Percentiles rank a stretch among this genome's conserved stretches.
These are phyloP conservation scores for Pseudomassariella vexata DNA, from an alignment of 2,329 filamentous ascomycete genomes.

Conservation along the genomic window DNA sequence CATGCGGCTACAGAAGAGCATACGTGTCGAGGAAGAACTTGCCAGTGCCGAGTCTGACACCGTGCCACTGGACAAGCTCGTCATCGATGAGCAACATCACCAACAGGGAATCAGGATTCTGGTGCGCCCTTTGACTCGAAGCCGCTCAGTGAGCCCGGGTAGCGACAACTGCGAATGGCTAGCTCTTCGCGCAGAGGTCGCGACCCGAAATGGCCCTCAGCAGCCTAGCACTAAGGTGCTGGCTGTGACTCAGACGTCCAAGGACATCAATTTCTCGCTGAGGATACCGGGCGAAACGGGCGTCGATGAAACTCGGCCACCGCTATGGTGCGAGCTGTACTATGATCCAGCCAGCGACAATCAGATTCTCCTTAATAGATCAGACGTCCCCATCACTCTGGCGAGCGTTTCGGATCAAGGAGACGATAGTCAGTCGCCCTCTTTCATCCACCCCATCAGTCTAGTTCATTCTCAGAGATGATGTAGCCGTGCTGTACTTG, in stretches of 20 bases:
- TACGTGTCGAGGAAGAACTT: constrained; percentile 38
- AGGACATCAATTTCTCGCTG: constrained; percentile 56
- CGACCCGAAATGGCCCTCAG: constrained; percentile 41
- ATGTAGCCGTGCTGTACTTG: too few relatives aligned
- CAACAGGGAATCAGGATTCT: constrained; percentile 52
- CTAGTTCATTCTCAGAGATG: too few relatives aligned
- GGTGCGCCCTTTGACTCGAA: constrained; percentile 46
- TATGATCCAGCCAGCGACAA: constrained; percentile 55
- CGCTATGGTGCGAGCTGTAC: constrained; percentile 55
- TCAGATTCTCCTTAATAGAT: constrained; percentile 50
- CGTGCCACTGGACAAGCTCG: constrained; percentile 49
- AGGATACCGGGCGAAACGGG: constrained; percentile 44
- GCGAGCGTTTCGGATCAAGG: constrained; percentile 36
- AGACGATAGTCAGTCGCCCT: constrained; percentile 32
- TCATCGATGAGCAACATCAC: constrained; percentile 46
- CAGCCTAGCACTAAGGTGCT: constrained; percentile 51
- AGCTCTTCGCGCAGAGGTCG: constrained; percentile 47
- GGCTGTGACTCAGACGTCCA: constrained; percentile 54
- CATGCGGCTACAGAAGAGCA: constrained; percentile 35
- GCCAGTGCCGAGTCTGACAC: constrained; percentile 31
- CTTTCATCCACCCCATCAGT: too few relatives aligned
- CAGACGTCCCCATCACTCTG: constrained; percentile 47
- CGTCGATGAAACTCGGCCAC: constrained; percentile 37
- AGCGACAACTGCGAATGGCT: constrained; percentile 53
- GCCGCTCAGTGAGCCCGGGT: constrained; percentile 50